These are phyloP conservation scores for Parietichytrium sp. DNA, from an alignment of 108 stramenopile species.

Conservation along the genomic window DNA sequence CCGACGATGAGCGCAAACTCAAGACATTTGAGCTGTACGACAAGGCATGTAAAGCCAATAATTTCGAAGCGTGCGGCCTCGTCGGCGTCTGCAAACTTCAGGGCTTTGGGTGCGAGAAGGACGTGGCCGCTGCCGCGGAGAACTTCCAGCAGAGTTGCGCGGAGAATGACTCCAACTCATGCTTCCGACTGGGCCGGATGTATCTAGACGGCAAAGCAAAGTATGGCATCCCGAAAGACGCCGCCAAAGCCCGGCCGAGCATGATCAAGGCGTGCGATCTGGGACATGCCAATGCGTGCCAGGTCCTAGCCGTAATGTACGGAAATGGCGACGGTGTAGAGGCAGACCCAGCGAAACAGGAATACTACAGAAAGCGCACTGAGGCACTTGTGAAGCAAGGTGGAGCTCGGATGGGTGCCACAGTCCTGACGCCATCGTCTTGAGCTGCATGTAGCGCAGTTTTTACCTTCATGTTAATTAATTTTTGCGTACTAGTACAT, in stretches of 20 bases:
- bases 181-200: constrained; percentile 16
- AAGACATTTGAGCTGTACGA: constrained; percentile 34
- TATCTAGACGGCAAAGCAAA: constrained; percentile 13
- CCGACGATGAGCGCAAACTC: neutral
- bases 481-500: too few relatives aligned
- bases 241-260: neutral
- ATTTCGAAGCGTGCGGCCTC: neutral
- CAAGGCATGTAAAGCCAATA: neutral
- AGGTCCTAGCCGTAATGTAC: constrained; percentile 31
- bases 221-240: neutral
- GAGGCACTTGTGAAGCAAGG: neutral
- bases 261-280: constrained; percentile 39
- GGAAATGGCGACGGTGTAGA: constrained; percentile 25
- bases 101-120: constrained; percentile 14
- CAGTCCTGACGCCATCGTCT: neutral
- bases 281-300: neutral
- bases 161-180: neutral
- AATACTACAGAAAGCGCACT: neutral
- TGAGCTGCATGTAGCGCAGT: neutral
- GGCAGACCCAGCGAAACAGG: neutral
- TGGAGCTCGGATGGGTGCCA: constrained; percentile 20
- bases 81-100: neutral
- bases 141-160: neutral
- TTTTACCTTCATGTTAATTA: too few relatives aligned
- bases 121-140: neutral